Percentiles rank a stretch among this genome's conserved stretches.
Evolutionary conservation across 2,329 filamentous ascomycete genomes (phyloP).

Genomic region (Pseudopithomyces chartarum): DNA sequence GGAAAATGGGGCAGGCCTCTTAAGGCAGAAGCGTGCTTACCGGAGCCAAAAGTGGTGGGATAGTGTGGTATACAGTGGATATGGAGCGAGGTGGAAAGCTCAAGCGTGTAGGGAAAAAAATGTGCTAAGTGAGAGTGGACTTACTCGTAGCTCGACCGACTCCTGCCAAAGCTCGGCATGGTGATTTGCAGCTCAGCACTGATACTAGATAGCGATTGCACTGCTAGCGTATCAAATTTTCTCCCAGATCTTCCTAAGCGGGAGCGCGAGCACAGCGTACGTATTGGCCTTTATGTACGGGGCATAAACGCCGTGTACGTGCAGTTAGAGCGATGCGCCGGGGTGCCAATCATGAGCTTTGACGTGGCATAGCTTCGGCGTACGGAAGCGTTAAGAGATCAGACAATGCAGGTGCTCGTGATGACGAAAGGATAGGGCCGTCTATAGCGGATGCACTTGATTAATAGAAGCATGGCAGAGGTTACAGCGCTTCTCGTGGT

Average conservation of each 20-base stretch:
- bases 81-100: neutral
- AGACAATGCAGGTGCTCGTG: constrained; percentile 7
- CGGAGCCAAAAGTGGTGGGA: constrained; percentile 10
- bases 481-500: constrained; percentile 10
- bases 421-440: neutral
- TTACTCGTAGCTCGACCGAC: constrained; percentile 48
- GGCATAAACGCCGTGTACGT: constrained; percentile 27
- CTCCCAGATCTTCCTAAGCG: constrained; percentile 27
- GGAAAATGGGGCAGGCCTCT: neutral
- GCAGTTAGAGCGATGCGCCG: constrained; percentile 16
- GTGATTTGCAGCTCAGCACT: constrained; percentile 16
- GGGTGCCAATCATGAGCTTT: constrained; percentile 15
- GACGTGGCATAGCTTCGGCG: constrained; percentile 16
- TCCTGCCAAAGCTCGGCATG: constrained; percentile 48
- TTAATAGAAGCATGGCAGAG: constrained; percentile 9
- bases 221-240: constrained; percentile 28
- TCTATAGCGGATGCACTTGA: constrained; percentile 16
- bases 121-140: constrained; percentile 24
- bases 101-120: constrained; percentile 16
- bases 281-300: constrained; percentile 34
- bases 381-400: constrained; percentile 15
- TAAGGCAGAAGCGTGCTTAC: constrained; percentile 7
- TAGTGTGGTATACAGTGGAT: neutral
- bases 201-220: constrained; percentile 19
- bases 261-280: constrained; percentile 15